phyloP scores from a whole-genome alignment of 371 early-diverging fungal genomes.

The Mucor mucedo region DNA sequence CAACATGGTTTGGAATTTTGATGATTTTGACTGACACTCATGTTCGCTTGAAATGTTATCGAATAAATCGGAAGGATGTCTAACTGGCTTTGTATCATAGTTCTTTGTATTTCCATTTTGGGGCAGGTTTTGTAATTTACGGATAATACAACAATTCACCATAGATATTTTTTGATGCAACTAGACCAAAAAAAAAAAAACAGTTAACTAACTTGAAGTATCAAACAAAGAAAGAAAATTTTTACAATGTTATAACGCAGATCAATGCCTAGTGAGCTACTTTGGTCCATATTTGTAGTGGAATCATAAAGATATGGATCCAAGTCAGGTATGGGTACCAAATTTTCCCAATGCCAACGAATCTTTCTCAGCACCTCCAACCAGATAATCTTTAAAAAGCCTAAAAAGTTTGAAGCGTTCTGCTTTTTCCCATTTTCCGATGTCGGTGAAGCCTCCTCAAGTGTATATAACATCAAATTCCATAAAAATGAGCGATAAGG shows the following conservation, averaged over 20 bases:
- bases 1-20: conserved; percentile 13
- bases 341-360: conserved; percentile 70
- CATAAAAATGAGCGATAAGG: conserved; percentile 74
- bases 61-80: neutral
- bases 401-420: conserved; percentile 48
- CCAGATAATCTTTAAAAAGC: conserved; percentile 71
- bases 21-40: neutral
- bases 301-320: conserved; percentile 36
- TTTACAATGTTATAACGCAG: conserved; percentile 69
- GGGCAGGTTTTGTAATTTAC: conserved; percentile 41
- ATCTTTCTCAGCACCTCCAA: conserved; percentile 63
- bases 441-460: conserved; percentile 53
- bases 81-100: conserved; percentile 4
- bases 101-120: conserved; percentile 12
- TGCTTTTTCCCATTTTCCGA: conserved; percentile 7
- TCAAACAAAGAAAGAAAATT: neutral
- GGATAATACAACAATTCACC: conserved; percentile 86
- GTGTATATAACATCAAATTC: conserved; percentile 62
- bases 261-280: conserved; percentile 63
- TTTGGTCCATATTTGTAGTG: conserved; percentile 1
- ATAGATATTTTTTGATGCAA: conserved; percentile 91
- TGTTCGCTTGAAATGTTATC: neutral
- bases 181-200: conserved; percentile 8
- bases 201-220: neutral
- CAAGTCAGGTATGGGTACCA: conserved; percentile 59